Evolutionary conservation across 768 basidiomycete species (phyloP).

Genomic region (Auriscalpium microsporum): DNA sequence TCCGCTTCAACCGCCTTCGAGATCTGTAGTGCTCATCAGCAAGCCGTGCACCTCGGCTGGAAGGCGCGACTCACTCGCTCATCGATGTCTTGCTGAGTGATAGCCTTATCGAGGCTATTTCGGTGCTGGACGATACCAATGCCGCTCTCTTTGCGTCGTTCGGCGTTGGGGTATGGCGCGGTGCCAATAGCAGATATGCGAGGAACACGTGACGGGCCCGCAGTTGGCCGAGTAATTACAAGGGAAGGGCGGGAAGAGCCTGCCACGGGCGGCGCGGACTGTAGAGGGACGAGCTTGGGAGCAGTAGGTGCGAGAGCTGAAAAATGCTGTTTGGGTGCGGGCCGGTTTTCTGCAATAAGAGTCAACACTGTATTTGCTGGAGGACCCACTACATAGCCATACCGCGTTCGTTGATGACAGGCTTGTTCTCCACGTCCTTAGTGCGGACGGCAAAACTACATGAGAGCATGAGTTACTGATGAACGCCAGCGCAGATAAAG

Average conservation of each 20-base stretch:
- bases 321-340: constrained; percentile 52
- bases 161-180: constrained; percentile 9
- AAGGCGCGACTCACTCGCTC: constrained; percentile 42
- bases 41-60: not conserved
- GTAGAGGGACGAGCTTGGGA: constrained; percentile 32
- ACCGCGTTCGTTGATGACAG: constrained; percentile 73
- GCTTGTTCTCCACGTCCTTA: constrained; percentile 80
- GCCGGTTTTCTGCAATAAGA: constrained; percentile 41
- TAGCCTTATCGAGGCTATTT: constrained; percentile 19
- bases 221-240: constrained; percentile 8
- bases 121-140: constrained; percentile 6
- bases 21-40: constrained; percentile 36
- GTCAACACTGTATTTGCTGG: not conserved
- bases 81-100: constrained; percentile 68
- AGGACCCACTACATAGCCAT: not conserved
- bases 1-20: constrained; percentile 68
- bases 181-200: constrained; percentile 7
- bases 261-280: not conserved
- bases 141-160: constrained; percentile 11
- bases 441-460: constrained; percentile 71
- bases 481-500: not conserved
- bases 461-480: not conserved
- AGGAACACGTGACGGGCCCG: constrained; percentile 13
- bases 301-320: constrained; percentile 47
- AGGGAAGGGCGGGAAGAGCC: constrained; percentile 17